Base-by-base conservation (phyloP, 768 basidiomycete genomes). In the Lentinula detonsa region DNA sequence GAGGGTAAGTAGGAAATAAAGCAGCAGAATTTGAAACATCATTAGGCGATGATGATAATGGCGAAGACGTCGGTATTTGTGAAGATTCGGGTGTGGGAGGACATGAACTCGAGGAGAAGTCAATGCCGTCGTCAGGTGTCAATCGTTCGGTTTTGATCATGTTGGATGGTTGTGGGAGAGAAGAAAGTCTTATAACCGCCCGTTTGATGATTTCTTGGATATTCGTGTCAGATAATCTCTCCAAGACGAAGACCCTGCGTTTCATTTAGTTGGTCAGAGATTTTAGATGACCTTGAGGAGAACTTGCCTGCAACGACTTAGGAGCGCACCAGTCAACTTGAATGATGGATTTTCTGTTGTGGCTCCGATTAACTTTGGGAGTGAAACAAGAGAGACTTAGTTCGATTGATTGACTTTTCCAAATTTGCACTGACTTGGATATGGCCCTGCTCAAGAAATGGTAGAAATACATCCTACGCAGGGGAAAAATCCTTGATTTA, bases 271-370 rank as follows among this genome's bases (percentile, higher is more conserved):
- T 46, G 23, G 52, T 15, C 63, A 61, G 16, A 55, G 56, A 46
- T 73, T 62, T 54, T 34, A 9, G 55, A 49, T 39, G 21, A 11
- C 4, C 4, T 52, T 28, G 43, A 45, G 39, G 45, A 37, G 1
- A 6, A 73, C 82, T 67, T 64, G 88, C 90, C 90, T 81, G 72
- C 90, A 92, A 48, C 90, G 84, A 68, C 87, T 87, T 34, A 92
- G 73, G 33, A 92, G 75, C 10, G 90, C 86, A 35, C 84, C 79
- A 16, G 85, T 90, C 35, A 92, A 71, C 65, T 88, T 90, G 75
- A 95, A 95, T 0, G 90, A 91, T 1, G 92, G 92, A 63, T 95
- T 95, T 71, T 95, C 93, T 0, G 92, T 94, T 3, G 92, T 95
- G 0, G 92, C 91, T 31, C 91, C 91, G 66, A 93, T 82, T 33